Conservation (phyloP, 768 basidiomycete genomes). For the Tylopilus vinaceipallidus region DNA sequence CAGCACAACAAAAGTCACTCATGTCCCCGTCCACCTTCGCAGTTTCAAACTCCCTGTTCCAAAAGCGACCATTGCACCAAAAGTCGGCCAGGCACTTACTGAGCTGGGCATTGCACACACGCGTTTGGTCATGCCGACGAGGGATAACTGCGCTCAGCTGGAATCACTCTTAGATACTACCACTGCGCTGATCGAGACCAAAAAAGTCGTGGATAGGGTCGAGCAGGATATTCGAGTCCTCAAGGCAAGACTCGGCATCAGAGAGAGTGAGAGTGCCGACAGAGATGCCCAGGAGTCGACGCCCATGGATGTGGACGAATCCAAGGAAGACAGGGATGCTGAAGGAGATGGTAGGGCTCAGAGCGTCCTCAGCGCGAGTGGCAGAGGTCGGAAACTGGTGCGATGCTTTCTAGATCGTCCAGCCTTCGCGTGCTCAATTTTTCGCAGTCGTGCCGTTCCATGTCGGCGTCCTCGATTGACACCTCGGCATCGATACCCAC, state of each 20-base stretch:
- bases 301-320: conserved; percentile 53
- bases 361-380: conserved; percentile 60
- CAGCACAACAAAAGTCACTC: conserved; percentile 64
- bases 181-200: conserved; percentile 78
- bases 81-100: conserved; percentile 70
- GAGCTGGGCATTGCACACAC: conserved; percentile 74
- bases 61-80: conserved; percentile 69
- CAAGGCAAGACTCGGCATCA: conserved; percentile 57
- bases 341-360: conserved; percentile 56
- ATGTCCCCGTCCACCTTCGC: conserved; percentile 79
- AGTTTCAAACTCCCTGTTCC: conserved; percentile 82
- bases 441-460: conserved; percentile 55
- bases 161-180: conserved; percentile 75
- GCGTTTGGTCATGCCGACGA: conserved; percentile 92
- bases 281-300: conserved; percentile 39
- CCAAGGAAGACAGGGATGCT: conserved; percentile 27
- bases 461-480: conserved; percentile 77
- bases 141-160: conserved; percentile 69
- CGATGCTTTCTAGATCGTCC: neutral
- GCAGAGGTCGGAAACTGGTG: conserved; percentile 59
- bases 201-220: conserved; percentile 80
- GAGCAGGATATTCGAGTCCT: conserved; percentile 82
- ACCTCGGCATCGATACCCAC: conserved; percentile 53
- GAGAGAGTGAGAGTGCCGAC: conserved; percentile 43
- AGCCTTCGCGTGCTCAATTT: neutral